Evolutionary conservation across 768 basidiomycete species (phyloP).

Genomic region (Rhizopogon sp.): DNA sequence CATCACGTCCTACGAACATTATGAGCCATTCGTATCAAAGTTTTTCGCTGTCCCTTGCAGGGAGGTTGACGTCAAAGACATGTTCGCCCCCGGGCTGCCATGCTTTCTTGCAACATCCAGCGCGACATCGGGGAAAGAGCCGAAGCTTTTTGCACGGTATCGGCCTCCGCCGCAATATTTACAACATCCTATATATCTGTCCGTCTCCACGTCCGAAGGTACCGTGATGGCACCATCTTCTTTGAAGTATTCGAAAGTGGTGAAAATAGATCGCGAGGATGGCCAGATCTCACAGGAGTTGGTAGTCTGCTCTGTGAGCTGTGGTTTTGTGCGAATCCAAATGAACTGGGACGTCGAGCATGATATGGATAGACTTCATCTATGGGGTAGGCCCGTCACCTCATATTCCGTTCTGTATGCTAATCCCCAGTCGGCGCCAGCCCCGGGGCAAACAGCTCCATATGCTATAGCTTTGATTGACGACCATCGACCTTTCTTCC

Average conservation of each 20-base stretch:
- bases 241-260: not conserved
- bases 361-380: not conserved
- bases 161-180: not conserved
- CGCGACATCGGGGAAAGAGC: slow-evolving; percentile 10
- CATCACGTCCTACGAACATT: slow-evolving; percentile 12
- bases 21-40: slow-evolving; percentile 10
- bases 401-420: not conserved
- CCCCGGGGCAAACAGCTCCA: slow-evolving; percentile 9
- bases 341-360: not conserved
- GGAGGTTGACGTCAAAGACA: slow-evolving; percentile 11
- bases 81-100: slow-evolving; percentile 17
- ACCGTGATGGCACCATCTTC: not conserved
- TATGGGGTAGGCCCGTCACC: not conserved
- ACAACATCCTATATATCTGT: not conserved
- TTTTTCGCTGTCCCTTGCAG: slow-evolving; percentile 14
- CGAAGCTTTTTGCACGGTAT: slow-evolving; percentile 11
- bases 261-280: not conserved
- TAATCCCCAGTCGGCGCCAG: not conserved
- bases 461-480: slow-evolving; percentile 11
- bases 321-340: not conserved
- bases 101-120: slow-evolving; percentile 7
- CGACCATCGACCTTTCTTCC: slow-evolving; percentile 12
- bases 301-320: not conserved
- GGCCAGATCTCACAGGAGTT: not conserved
- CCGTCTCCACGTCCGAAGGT: not conserved